Conservation (phyloP, 1,139 yeast genomes). For the Barnettozyma hawaiiensis region DNA sequence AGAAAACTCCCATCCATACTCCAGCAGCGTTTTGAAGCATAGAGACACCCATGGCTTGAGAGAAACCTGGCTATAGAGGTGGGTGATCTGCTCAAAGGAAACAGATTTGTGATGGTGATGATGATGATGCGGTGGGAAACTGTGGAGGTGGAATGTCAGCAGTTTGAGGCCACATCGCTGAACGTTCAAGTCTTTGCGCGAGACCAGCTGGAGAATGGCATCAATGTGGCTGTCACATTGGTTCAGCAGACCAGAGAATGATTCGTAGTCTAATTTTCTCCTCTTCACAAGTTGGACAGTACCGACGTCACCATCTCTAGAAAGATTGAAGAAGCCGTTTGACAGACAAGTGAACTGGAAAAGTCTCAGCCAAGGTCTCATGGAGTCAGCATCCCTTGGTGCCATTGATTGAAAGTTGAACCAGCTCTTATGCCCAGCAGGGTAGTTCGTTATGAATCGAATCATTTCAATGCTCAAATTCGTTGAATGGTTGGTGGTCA, state of each 20-base stretch:
- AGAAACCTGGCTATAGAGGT: conserved; percentile 23
- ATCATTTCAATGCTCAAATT: conserved; percentile 11
- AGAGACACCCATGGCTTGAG: conserved; percentile 36
- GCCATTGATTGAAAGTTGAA: conserved; percentile 12
- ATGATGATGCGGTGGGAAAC: conserved; percentile 4
- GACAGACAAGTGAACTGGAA: conserved; percentile 7
- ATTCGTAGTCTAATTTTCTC: conserved; percentile 10
- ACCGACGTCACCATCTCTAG: neutral
- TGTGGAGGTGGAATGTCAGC: conserved; percentile 19
- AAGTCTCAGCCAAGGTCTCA: conserved; percentile 16
- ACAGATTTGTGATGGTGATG: conserved; percentile 1
- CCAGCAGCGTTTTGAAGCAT: conserved; percentile 31
- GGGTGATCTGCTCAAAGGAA: conserved; percentile 8
- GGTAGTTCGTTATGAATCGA: conserved; percentile 8
- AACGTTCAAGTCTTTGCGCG: conserved; percentile 4
- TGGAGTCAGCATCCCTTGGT: neutral
- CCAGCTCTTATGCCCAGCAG: conserved; percentile 11
- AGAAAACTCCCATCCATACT: conserved; percentile 21
- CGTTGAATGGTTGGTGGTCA: neutral
- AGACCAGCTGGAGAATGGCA: conserved; percentile 6
- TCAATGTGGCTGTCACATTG: conserved; percentile 4
- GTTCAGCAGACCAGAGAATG: conserved; percentile 7
- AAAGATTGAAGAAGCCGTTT: conserved; percentile 11
- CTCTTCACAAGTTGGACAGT: conserved; percentile 12
- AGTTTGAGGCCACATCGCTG: conserved; percentile 33